phyloP scores from a whole-genome alignment of 2,329 filamentous ascomycete species.

The Xylaria digitata region DNA sequence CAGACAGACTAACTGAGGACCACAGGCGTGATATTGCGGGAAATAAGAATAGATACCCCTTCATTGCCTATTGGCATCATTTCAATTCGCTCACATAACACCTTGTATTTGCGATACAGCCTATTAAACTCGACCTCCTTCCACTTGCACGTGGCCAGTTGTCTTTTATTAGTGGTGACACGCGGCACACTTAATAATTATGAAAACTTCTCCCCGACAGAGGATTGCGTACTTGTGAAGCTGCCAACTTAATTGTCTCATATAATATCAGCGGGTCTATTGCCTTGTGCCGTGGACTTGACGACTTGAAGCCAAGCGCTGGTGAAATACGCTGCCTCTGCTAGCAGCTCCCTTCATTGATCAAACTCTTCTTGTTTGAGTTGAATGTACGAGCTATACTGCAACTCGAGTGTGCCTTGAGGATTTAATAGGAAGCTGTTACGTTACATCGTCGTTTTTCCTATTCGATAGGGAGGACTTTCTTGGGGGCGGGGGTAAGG shows the following conservation, averaged over 20 bases:
- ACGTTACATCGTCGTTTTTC: conserved; percentile 29
- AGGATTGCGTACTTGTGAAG: conserved; percentile 9
- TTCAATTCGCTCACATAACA: conserved; percentile 15
- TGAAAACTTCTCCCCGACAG: not conserved
- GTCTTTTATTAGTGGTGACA: not conserved
- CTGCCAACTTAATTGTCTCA: not conserved
- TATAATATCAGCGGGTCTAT: not conserved
- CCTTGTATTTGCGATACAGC: conserved; percentile 16
- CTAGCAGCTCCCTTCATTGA: not conserved
- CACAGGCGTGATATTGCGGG: conserved; percentile 28
- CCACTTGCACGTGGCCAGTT: not conserved
- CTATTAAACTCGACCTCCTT: conserved; percentile 4
- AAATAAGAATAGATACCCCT: conserved; percentile 36
- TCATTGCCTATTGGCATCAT: conserved; percentile 22
- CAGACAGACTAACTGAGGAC: conserved; percentile 20
- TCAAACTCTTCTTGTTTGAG: not conserved
- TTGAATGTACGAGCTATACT: not conserved
- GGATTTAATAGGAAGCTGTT: conserved; percentile 5
- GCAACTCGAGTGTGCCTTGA: not conserved
- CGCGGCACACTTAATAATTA: not conserved
- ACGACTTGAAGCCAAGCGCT: not conserved
- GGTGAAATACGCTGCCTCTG: not conserved
- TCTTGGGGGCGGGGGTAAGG: conserved; percentile 24
- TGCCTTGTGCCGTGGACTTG: not conserved
- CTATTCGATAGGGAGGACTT: not conserved